Base-by-base conservation (phyloP, 805 yeast species). In the Wickerhamia fluorescens region DNA sequence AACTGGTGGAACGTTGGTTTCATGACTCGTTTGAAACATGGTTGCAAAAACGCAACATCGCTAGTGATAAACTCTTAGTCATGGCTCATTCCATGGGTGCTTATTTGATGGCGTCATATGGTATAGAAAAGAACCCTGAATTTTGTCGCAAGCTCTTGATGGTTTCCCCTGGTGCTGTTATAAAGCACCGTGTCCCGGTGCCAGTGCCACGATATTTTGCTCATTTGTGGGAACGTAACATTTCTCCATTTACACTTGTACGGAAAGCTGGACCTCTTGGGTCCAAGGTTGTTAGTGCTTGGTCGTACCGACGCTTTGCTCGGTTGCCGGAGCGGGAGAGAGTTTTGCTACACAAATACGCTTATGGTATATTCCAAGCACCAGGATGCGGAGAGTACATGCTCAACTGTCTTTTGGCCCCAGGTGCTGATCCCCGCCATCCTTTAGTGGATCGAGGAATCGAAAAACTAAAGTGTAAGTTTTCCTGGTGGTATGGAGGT, bases 81-180 rank as follows among this genome's bases (percentile, higher is more conserved):
- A 72, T 77, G 53, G 94, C 95, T 2, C 98, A 89, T 56, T 87
- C 96, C 0, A 67, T 92, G 72, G 98, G 98, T 4, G 96, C 94
- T 0, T 89, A 88, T 48, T 44, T 89, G 14, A 71, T 81, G 49
- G 71, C 79, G 1, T 55, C 78, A 4, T 82, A 85, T 42, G 80
- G 84, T 3, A 61, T 76, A 30, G 64, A 66, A 30, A 57, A 66
- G 37, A 38, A 49, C 29, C 85, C 89, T 1, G 56, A 62, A 2
- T 70, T 75, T 25, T 78, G 88, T 37, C 60, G 66, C 27, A 80
- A 79, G 42, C 48, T 89, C 20, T 47, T 87, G n/a, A 67, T 88
- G 61, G 78, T 85, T 5, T 82, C 95, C 0, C 97, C 97, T 0
- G 97, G 94, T 0, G 96, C 94, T 3, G 74, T 92, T 5, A 69